Conservation (phyloP, 2,329 filamentous ascomycete genomes). For the Botryosphaeria dothidea region DNA sequence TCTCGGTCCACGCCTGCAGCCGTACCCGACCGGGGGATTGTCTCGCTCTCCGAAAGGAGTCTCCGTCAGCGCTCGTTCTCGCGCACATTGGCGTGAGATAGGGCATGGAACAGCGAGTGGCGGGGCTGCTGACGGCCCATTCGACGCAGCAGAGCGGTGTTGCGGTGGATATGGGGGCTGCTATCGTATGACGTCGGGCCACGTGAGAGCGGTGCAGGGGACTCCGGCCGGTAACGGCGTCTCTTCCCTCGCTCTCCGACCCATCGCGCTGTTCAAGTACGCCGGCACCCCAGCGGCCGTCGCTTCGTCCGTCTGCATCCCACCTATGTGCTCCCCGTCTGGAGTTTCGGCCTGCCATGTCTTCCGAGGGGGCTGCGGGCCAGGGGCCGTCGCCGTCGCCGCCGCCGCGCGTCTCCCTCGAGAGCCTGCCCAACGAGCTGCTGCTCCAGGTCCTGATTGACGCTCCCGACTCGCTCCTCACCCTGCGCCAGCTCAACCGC, state of each 20-base stretch:
- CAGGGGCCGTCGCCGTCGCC: neutral
- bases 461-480: slow-evolving; percentile 8
- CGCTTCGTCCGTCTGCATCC: neutral
- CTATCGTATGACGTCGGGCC: slow-evolving; percentile 13
- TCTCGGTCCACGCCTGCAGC: neutral
- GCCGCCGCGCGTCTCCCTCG: neutral
- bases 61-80: neutral
- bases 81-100: neutral
- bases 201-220: neutral
- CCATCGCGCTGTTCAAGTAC: neutral
- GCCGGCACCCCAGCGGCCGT: neutral
- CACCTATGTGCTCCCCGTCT: slow-evolving; percentile 3
- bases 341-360: neutral
- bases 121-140: neutral
- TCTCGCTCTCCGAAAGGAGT: neutral
- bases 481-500: slow-evolving; percentile 15
- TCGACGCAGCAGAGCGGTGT: no score
- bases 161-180: no score
- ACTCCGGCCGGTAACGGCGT: slow-evolving; percentile 6
- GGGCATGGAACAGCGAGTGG: neutral
- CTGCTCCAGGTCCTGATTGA: slow-evolving; percentile 9
- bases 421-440: slow-evolving; percentile 17
- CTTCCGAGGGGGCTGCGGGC: neutral
- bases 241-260: neutral
- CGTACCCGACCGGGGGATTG: neutral